Evolutionary conservation across 805 yeast genomes (phyloP).

Genomic region (Starmera dryadoides): DNA sequence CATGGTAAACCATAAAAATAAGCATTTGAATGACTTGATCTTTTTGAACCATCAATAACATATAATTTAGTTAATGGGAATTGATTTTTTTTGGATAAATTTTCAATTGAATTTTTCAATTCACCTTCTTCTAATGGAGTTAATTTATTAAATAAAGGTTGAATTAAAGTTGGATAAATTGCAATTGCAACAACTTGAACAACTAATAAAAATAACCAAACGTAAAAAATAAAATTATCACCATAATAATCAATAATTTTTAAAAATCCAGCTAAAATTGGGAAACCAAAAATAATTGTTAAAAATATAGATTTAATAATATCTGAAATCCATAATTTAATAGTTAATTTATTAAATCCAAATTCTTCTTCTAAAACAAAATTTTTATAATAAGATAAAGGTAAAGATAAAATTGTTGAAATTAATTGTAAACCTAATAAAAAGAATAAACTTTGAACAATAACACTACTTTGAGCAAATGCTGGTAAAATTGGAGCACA

Average conservation of each 20-base stretch:
- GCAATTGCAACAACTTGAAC: slow-evolving; percentile 73
- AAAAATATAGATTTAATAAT: slow-evolving; percentile 52
- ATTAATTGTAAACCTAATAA: slow-evolving; percentile 41
- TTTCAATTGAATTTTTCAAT: slow-evolving; percentile 72
- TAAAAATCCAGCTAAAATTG: slow-evolving; percentile 66
- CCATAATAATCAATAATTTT: slow-evolving; percentile 79
- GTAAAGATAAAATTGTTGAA: slow-evolving; percentile 51
- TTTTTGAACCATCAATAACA: slow-evolving; percentile 94
- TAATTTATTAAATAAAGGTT: slow-evolving; percentile 88
- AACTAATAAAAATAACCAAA: slow-evolving; percentile 61
- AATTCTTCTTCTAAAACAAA: slow-evolving; percentile 88
- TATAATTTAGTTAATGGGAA: slow-evolving; percentile 85
- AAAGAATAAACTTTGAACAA: slow-evolving; percentile 68
- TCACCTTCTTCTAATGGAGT: slow-evolving; percentile 89
- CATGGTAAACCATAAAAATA: slow-evolving; percentile 95
- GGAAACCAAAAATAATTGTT: slow-evolving; percentile 55
- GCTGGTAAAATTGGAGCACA: slow-evolving; percentile 21
- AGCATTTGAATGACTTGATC: slow-evolving; percentile 96
- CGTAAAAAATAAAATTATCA: slow-evolving; percentile 72
- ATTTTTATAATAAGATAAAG: slow-evolving; percentile 66
- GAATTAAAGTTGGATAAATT: slow-evolving; percentile 76
- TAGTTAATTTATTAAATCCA: slow-evolving; percentile 88
- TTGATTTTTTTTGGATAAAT: slow-evolving; percentile 62
- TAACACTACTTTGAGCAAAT: slow-evolving; percentile 41
- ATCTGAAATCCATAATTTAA: slow-evolving; percentile 67